Conservation (phyloP, 2,329 filamentous ascomycete species). For the Ceratocystis diversiconidia region DNA sequence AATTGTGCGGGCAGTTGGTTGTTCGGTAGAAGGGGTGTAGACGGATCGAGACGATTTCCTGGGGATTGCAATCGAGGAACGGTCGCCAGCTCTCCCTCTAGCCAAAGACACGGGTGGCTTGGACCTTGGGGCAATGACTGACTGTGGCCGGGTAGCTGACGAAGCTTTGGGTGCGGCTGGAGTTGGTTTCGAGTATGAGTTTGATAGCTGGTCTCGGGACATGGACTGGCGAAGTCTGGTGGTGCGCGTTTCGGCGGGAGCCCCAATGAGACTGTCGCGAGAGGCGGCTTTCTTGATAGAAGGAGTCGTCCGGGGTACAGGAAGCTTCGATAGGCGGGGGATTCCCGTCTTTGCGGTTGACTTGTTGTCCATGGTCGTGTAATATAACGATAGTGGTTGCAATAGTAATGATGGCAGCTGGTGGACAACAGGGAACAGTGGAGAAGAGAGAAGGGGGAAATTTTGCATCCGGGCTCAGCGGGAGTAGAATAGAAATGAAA, state of each 20-base stretch:
- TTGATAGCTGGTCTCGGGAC: constrained; percentile 16
- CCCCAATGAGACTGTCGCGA: constrained; percentile 15
- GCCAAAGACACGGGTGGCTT: constrained; percentile 13
- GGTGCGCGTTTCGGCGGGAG: constrained; percentile 14
- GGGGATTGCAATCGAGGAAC: not conserved
- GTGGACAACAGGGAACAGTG: not conserved
- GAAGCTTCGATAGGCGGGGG: constrained; percentile 18
- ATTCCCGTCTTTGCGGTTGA: constrained; percentile 14
- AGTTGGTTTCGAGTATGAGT: not conserved
- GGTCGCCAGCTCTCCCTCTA: constrained; percentile 11
- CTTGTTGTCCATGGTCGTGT: constrained; percentile 14
- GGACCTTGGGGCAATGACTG: constrained; percentile 4
- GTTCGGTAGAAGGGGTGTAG: constrained; percentile 5
- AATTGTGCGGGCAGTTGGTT: not conserved
- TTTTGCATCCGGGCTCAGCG: not conserved
- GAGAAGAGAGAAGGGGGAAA: not conserved
- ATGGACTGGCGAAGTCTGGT: constrained; percentile 15
- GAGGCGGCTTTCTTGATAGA: constrained; percentile 12
- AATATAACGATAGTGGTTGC: not conserved
- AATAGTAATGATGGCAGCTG: not conserved
- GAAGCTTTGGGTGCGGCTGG: not conserved
- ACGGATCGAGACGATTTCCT: constrained; percentile 4
- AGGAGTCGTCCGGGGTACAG: constrained; percentile 12
- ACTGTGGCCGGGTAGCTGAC: constrained; percentile 6
- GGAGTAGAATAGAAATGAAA: not conserved